phyloP scores from a whole-genome alignment of 805 yeast species.

The Sugiyamaella lignohabitans region DNA sequence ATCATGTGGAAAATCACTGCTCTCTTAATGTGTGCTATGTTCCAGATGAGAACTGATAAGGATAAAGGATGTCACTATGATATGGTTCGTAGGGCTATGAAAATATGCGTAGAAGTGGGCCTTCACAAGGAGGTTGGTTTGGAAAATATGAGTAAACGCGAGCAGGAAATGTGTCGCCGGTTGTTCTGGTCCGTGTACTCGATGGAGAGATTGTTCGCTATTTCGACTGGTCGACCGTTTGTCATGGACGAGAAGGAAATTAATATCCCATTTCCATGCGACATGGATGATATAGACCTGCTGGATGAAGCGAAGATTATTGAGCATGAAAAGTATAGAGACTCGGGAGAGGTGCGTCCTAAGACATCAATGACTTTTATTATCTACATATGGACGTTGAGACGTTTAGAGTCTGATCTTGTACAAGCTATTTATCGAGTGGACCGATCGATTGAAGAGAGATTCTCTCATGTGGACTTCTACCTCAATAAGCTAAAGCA shows the following conservation, averaged over 20 bases:
- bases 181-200: conserved; percentile 60
- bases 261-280: conserved; percentile 18
- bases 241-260: conserved; percentile 46
- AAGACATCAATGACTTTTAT: conserved; percentile 38
- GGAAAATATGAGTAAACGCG: conserved; percentile 15
- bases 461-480: conserved; percentile 45
- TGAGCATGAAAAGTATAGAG: neutral
- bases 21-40: conserved; percentile 45
- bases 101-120: conserved; percentile 32
- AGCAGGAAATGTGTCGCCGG: conserved; percentile 41
- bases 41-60: conserved; percentile 53
- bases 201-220: conserved; percentile 55
- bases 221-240: conserved; percentile 55
- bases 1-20: conserved; percentile 47
- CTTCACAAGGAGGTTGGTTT: conserved; percentile 20
- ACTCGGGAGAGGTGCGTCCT: neutral
- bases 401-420: conserved; percentile 55
- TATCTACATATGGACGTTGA: conserved; percentile 49
- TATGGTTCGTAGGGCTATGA: conserved; percentile 48
- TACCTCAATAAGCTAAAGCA: conserved; percentile 49
- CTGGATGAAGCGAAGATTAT: conserved; percentile 10
- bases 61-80: conserved; percentile 51
- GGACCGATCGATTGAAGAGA: conserved; percentile 29
- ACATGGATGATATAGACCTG: conserved; percentile 19
- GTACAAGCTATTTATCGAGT: conserved; percentile 44